A percentile compares a stretch with the other conserved stretches of the same genome.
Conservation (phyloP, 2,329 filamentous ascomycete genomes). For the Diplocarpon mali region DNA sequence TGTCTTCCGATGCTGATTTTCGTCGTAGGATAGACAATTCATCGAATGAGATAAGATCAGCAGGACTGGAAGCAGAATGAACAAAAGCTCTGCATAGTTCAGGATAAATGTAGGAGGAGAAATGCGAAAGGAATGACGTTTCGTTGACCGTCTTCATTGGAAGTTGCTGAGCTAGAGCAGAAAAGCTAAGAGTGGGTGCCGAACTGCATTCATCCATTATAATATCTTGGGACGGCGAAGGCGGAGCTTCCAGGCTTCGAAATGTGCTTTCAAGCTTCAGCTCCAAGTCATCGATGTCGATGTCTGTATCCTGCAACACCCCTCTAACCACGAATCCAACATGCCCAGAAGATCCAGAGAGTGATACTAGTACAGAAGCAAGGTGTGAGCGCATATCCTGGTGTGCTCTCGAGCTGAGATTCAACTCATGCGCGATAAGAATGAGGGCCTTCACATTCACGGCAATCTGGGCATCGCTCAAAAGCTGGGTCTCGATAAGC, state of each 20-base stretch:
- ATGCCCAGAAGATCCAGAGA: constrained; percentile 48
- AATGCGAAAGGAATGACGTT: constrained; percentile 41
- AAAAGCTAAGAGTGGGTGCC: constrained; percentile 24
- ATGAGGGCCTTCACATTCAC: constrained; percentile 57
- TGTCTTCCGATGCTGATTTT: constrained; percentile 43
- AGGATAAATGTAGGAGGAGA: constrained; percentile 41
- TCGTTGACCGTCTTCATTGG: constrained; percentile 29
- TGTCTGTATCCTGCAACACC: constrained; percentile 54
- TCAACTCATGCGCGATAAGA: constrained; percentile 45
- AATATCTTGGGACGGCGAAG: constrained; percentile 38
- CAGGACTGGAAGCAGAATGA: constrained; percentile 36
- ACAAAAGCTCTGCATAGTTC: constrained; percentile 50
- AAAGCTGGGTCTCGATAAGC: constrained; percentile 46
- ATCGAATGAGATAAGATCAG: constrained; percentile 31
- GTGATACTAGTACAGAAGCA: constrained; percentile 52
- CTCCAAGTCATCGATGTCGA: constrained; percentile 66
- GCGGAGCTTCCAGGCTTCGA: constrained; percentile 43
- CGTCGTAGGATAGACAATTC: constrained; percentile 43
- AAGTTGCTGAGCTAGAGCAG: constrained; percentile 18
- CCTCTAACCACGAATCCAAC: constrained; percentile 53
- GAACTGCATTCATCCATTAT: constrained; percentile 35
- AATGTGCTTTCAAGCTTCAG: constrained; percentile 63
- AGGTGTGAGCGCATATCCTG: constrained; percentile 50
- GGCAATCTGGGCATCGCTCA: constrained; percentile 52
- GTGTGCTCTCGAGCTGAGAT: constrained; percentile 41